A percentile compares a stretch with the other conserved stretches of the same genome.
phyloP scores from a whole-genome alignment of 805 yeast species.

The Candida nemodendra region DNA sequence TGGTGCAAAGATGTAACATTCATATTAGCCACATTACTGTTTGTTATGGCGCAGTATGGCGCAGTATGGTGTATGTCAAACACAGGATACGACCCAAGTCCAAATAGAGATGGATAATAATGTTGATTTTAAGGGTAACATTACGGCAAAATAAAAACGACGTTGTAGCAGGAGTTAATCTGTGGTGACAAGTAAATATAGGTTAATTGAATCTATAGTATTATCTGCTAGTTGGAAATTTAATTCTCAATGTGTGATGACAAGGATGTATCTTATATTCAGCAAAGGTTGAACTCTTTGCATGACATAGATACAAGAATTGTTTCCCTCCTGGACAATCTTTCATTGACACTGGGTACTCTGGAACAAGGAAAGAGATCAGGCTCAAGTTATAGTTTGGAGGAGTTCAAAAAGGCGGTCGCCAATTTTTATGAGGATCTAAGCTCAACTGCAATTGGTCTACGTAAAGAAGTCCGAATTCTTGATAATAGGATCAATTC shows the following conservation, averaged over 20 bases:
- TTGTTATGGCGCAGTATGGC: too few species aligned
- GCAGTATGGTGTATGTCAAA: too few species aligned
- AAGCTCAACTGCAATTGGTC: slow-evolving; percentile 54
- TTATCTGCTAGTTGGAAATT: too few species aligned
- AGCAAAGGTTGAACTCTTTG: slow-evolving; percentile 51
- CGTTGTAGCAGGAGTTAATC: too few species aligned
- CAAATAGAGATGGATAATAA: too few species aligned
- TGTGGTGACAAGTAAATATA: too few species aligned
- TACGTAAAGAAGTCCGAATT: slow-evolving; percentile 64
- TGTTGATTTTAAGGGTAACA: too few species aligned
- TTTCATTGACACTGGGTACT: slow-evolving; percentile 47
- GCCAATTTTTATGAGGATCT: slow-evolving; percentile 51
- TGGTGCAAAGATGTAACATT: too few species aligned
- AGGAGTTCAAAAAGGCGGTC: slow-evolving; percentile 44
- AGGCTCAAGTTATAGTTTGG: slow-evolving; percentile 26
- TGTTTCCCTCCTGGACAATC: slow-evolving; percentile 48
- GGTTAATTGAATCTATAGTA: too few species aligned
- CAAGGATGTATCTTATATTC: slow-evolving; percentile 35
- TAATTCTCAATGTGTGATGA: slow-evolving; percentile 7
- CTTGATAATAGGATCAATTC: slow-evolving; percentile 60
- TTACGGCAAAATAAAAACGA: too few species aligned
- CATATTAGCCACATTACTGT: too few species aligned
- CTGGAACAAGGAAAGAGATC: slow-evolving; percentile 34
- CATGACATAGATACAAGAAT: slow-evolving; percentile 50
- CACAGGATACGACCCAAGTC: too few species aligned